Evolutionary conservation across 441 rosid species (phyloP).

Genomic region (Manihot esculenta): DNA sequence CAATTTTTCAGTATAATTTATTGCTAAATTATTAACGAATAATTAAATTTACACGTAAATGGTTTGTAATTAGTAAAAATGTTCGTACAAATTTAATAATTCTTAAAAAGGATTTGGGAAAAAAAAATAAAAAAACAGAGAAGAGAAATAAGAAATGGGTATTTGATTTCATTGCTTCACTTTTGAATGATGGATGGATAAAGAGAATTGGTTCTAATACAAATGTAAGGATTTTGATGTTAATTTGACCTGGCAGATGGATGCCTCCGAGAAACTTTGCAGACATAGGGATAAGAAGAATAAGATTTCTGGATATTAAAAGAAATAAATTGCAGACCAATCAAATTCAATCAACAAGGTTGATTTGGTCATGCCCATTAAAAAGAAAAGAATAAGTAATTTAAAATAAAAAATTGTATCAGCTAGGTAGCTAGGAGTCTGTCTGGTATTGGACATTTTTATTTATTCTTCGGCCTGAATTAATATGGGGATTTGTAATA

Average conservation of each 20-base stretch:
- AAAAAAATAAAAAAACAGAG: no score
- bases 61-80: no score
- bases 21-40: no score
- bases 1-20: no score
- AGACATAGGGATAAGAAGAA: background rate
- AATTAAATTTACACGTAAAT: no score
- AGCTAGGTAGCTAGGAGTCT: background rate
- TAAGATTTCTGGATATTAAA: background rate
- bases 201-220: background rate
- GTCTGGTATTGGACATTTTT: background rate
- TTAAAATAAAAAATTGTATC: no score
- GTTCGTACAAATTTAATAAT: no score
- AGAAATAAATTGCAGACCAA: background rate
- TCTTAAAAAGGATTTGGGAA: no score
- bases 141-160: no score
- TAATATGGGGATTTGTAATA: slow-evolving; percentile 36
- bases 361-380: background rate
- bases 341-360: background rate
- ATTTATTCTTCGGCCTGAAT: background rate
- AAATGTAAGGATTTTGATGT: background rate
- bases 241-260: background rate
- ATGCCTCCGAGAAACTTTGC: background rate
- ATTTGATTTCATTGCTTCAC: background rate
- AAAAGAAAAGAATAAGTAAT: no score
- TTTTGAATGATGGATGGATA: background rate